Percentiles rank a stretch among this genome's conserved stretches.
These are phyloP conservation scores for Gymnopilus dilepis DNA, from an alignment of 768 basidiomycete species.

Conservation along the genomic window DNA sequence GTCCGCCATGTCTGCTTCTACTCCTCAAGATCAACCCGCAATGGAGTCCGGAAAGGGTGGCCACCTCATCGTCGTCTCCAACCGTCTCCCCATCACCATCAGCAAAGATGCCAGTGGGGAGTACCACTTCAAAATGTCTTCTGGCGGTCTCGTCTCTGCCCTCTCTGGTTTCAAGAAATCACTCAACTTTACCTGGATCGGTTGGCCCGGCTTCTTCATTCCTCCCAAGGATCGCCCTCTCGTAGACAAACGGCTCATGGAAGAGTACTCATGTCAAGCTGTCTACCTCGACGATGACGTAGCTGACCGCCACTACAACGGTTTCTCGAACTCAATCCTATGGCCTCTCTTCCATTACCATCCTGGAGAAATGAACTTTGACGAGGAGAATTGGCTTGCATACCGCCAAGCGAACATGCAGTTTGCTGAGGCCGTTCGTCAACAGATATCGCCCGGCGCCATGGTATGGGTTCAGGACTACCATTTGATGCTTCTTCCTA, in stretches of 20 bases:
- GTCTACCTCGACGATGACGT: slow-evolving; percentile 98
- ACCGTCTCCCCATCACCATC: slow-evolving; percentile 95
- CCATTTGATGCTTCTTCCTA: slow-evolving; percentile 96
- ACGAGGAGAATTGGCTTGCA: slow-evolving; percentile 97
- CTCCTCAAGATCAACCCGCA: slow-evolving; percentile 34
- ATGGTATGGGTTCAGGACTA: slow-evolving; percentile 99
- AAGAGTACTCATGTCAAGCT: slow-evolving; percentile 96
- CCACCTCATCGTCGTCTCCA: slow-evolving; percentile 94
- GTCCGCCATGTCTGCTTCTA: slow-evolving; percentile 32
- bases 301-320: slow-evolving; percentile 97
- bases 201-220: slow-evolving; percentile 94
- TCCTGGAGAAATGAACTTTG: slow-evolving; percentile 99
- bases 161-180: slow-evolving; percentile 98
- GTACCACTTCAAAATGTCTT: slow-evolving; percentile 99
- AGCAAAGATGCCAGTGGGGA: slow-evolving; percentile 90
- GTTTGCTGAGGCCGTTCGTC: slow-evolving; percentile 89
- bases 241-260: slow-evolving; percentile 91
- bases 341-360: slow-evolving; percentile 99
- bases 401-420: slow-evolving; percentile 96
- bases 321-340: slow-evolving; percentile 99
- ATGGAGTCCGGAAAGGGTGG: slow-evolving; percentile 56
- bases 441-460: slow-evolving; percentile 80
- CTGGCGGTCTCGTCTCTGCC: slow-evolving; percentile 96
- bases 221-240: slow-evolving; percentile 88
- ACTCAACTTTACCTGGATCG: slow-evolving; percentile 97